Evolutionary conservation across 352 stramenopile genomes (phyloP).

Genomic region (Pythium myriotylum): DNA sequence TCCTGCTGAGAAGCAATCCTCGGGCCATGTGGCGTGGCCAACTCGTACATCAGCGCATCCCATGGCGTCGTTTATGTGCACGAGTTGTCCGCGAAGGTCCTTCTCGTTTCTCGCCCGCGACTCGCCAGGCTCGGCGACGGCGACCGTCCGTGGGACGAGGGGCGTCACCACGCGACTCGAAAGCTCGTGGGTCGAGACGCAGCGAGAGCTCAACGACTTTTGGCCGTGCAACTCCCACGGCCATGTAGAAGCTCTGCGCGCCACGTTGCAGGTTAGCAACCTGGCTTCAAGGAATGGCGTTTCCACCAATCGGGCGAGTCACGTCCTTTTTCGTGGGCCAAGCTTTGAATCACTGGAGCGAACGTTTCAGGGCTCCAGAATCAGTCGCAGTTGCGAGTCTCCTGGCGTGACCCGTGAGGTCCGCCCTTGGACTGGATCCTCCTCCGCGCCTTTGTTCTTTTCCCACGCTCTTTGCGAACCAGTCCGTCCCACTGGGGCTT

Average conservation of each 20-base stretch:
- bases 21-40: not conserved
- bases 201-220: too few relatives aligned
- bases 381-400: conserved; percentile 1
- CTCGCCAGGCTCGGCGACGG: too few relatives aligned
- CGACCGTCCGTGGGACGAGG: not conserved
- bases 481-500: not conserved
- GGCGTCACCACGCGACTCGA: not conserved
- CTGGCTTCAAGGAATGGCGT: not conserved
- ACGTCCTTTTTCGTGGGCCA: not conserved
- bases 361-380: not conserved
- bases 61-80: conserved; percentile 1
- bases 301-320: not conserved
- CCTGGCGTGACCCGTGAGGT: not conserved
- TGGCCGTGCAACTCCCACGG: too few relatives aligned
- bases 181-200: not conserved
- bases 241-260: not conserved
- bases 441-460: not conserved
- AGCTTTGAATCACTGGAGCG: not conserved
- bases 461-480: not conserved
- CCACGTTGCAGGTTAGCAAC: not conserved
- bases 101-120: not conserved
- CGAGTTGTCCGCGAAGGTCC: not conserved
- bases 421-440: not conserved
- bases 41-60: not conserved
- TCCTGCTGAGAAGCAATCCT: not conserved